Conservation (phyloP, 2,329 filamentous ascomycete species). For the Xylariaceae sp. region DNA sequence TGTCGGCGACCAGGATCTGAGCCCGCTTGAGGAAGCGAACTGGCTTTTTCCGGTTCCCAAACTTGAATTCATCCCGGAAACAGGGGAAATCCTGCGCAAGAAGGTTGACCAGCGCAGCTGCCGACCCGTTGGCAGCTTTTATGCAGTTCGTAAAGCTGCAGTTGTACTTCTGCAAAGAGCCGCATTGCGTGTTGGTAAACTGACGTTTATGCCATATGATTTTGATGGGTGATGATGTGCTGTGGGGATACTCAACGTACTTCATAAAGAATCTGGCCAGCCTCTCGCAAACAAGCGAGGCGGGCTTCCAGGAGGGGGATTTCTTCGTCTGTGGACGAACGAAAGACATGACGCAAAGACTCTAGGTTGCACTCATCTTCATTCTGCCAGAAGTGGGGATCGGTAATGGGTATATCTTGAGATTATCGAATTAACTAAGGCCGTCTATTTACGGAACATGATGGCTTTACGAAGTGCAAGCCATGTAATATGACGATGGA, state of each 20-base stretch:
- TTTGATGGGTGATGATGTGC: slow-evolving; percentile 14
- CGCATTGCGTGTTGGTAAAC: slow-evolving; percentile 20
- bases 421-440: slow-evolving; percentile 22
- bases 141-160: slow-evolving; percentile 71
- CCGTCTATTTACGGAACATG: slow-evolving; percentile 10
- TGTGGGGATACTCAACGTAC: slow-evolving; percentile 40
- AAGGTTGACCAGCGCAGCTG: slow-evolving; percentile 78
- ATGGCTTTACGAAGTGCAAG: slow-evolving; percentile 22
- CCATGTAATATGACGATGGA: background rate
- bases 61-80: slow-evolving; percentile 76
- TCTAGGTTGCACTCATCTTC: slow-evolving; percentile 71
- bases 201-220: slow-evolving; percentile 5
- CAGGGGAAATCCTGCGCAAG: slow-evolving; percentile 76
- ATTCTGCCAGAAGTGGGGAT: slow-evolving; percentile 78
- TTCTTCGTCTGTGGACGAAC: slow-evolving; percentile 77
- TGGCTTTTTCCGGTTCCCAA: slow-evolving; percentile 61
- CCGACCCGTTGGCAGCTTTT: slow-evolving; percentile 67
- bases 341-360: slow-evolving; percentile 70
- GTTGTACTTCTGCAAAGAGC: slow-evolving; percentile 58
- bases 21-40: slow-evolving; percentile 89
- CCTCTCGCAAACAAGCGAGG: slow-evolving; percentile 73
- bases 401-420: slow-evolving; percentile 79
- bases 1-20: slow-evolving; percentile 90
- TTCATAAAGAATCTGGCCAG: slow-evolving; percentile 72
- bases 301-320: slow-evolving; percentile 81